Conservation (phyloP, 352 stramenopile genomes). For the Phytophthora cactorum region DNA sequence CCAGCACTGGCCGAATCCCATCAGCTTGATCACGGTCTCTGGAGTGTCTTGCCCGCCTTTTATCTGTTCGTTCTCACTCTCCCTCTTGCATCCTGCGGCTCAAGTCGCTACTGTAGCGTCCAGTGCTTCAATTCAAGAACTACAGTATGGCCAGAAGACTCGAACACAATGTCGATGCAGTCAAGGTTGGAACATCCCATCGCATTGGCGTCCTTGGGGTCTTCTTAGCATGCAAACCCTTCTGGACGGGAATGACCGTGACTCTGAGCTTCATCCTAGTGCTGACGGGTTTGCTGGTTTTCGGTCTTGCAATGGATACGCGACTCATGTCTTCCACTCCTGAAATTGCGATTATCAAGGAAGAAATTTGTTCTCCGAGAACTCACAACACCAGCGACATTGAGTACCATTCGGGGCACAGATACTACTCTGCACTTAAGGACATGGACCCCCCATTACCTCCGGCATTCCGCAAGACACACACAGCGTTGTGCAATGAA, state of each 20-base stretch:
- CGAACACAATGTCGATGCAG: constrained; percentile 1
- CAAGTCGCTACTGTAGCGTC: not conserved
- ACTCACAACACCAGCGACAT: constrained; percentile 4
- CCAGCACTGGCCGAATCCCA: not conserved
- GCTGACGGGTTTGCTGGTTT: constrained; percentile 7
- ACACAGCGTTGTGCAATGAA: constrained; percentile 28
- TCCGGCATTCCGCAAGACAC: constrained; percentile 28
- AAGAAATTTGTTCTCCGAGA: constrained; percentile 16
- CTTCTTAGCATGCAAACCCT: not conserved
- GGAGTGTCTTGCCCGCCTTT: not conserved
- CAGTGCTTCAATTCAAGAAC: not conserved
- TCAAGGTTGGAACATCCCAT: constrained; percentile 6
- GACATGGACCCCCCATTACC: constrained; percentile 4
- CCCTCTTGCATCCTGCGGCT: not conserved
- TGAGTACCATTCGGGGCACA: constrained; percentile 27
- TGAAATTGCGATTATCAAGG: constrained; percentile 9
- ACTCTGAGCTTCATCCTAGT: constrained; percentile 7
- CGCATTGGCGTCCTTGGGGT: not conserved
- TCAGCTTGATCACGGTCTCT: not conserved
- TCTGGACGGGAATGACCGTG: constrained; percentile 3
- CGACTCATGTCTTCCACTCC: not conserved
- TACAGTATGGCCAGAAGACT: not conserved
- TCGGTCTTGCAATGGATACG: constrained; percentile 13
- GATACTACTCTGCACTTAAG: constrained; percentile 26
- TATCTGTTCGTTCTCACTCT: constrained; percentile 5